These are phyloP conservation scores for Harrya chromipes DNA, from an alignment of 768 basidiomycete genomes.

Conservation along the genomic window DNA sequence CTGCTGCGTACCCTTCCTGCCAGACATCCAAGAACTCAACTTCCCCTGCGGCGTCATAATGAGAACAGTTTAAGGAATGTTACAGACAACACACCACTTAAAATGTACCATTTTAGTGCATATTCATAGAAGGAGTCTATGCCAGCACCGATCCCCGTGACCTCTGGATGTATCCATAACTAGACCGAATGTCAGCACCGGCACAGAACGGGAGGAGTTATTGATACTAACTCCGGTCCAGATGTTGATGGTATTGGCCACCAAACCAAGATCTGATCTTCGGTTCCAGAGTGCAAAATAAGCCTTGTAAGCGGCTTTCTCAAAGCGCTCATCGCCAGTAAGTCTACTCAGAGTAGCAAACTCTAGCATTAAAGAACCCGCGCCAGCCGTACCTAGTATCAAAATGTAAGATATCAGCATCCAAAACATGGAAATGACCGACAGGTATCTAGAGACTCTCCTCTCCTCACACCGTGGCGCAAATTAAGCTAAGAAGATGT, in stretches of 20 bases:
- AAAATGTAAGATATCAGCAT: constrained; percentile 4
- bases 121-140: constrained; percentile 97
- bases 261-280: constrained; percentile 75
- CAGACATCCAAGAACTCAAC: constrained; percentile 79
- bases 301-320: constrained; percentile 84
- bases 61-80: background rate
- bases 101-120: constrained; percentile 87
- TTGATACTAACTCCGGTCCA: constrained; percentile 64
- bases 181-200: constrained; percentile 10
- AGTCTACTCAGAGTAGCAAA: constrained; percentile 91
- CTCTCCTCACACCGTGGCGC: constrained; percentile 68
- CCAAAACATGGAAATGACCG: constrained; percentile 29
- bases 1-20: constrained; percentile 75
- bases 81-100: constrained; percentile 55
- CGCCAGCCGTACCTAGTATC: constrained; percentile 78
- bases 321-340: constrained; percentile 87
- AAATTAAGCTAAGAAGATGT: constrained; percentile 64
- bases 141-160: constrained; percentile 86
- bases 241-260: constrained; percentile 88
- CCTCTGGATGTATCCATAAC: constrained; percentile 76
- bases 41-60: constrained; percentile 49
- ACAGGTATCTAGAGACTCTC: constrained; percentile 87
- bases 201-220: background rate
- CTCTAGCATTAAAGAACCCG: constrained; percentile 89
- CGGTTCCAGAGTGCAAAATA: constrained; percentile 95